Evolutionary conservation across 371 early-diverging fungal genomes (phyloP).

Genomic region (Mucor piriformis): DNA sequence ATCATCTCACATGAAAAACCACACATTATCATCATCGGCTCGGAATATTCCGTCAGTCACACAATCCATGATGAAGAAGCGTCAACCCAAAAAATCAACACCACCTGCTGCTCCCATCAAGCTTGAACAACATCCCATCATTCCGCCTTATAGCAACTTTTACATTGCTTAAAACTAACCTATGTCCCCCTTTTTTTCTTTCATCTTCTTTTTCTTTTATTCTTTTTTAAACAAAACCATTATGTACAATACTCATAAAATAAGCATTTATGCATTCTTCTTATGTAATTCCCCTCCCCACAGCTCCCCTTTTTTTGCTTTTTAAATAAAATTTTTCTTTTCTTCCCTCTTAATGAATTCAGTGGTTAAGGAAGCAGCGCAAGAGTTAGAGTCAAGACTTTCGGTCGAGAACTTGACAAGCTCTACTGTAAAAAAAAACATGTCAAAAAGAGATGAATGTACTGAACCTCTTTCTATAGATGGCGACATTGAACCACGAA

Average conservation of each 20-base stretch:
- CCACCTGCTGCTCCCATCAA: slow-evolving; percentile 3
- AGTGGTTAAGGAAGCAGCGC: slow-evolving; percentile 11
- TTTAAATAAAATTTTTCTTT: neutral
- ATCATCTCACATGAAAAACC: slow-evolving; percentile 17
- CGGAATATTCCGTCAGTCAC: slow-evolving; percentile 18
- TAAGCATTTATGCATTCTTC: neutral
- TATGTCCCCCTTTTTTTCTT: neutral
- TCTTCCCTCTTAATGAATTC: slow-evolving; percentile 15
- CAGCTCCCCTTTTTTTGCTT: neutral
- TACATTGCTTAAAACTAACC: neutral
- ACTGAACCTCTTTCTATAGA: slow-evolving; percentile 14
- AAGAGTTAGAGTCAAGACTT: slow-evolving; percentile 25
- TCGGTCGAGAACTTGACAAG: slow-evolving; percentile 20
- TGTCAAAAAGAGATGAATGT: too few relatives aligned
- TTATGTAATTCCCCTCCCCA: neutral
- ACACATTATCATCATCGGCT: slow-evolving; percentile 10
- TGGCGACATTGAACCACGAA: slow-evolving; percentile 20
- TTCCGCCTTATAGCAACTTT: slow-evolving; percentile 1
- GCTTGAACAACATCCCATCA: slow-evolving; percentile 1
- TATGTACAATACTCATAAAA: neutral
- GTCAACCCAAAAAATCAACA: slow-evolving; percentile 5
- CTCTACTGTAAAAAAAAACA: slow-evolving; percentile 12
- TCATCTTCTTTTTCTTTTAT: slow-evolving; percentile 4
- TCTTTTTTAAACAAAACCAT: neutral
- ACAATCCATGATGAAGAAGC: slow-evolving; percentile 8